Base-by-base conservation (phyloP, 169 alveolate genomes). In the Plasmodium fragile region DNA sequence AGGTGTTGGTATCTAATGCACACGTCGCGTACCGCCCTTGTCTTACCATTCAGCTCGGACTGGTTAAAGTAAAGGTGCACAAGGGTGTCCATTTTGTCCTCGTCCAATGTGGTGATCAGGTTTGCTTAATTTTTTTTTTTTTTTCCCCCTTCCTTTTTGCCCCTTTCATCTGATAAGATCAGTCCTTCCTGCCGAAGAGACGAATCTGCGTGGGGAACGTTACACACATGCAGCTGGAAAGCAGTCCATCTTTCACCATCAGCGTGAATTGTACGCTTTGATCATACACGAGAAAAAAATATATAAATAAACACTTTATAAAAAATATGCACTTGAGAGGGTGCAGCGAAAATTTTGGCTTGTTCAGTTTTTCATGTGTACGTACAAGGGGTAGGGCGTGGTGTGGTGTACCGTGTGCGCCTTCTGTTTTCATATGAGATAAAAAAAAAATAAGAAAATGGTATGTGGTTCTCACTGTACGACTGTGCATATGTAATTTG, bases 1-100 rank as follows among this genome's bases (percentile, higher is more conserved):
- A 80, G 8, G 13, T 45, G 72, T 43, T 3, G 11, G 59, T 11
- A 10, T 2, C 55, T 7, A 45, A 45, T 45, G 8, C 52, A 10
- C 52, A 43, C 16, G 16, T 45, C 18, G 4, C 1, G 18, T 1
- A 18, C 18, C 55, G 55, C 41, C 18, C 34, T 22, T 25, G 65
- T 49, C 73, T 39, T 53, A 82, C 92, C 92, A 65, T 65, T 82
- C 43, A 82, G 43, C 25, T 82, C 92, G 18, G 79, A 82, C 11
- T 41, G 36, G 92, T 32, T 82, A 78, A 82, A 82, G 41, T 82
- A 82, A 53, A 82, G 81, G 25, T 65, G 81, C 59, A 82, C 92
- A 25, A 82, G 43, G 28, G 59, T 41, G 18, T 82, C 92, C 92
- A 82, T 82, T 59, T 82, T 25, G 81, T 11, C 30, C 45, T 78